Base-by-base conservation (phyloP, 1,139 yeast species). In the Lodderomyces parapsilosis region DNA sequence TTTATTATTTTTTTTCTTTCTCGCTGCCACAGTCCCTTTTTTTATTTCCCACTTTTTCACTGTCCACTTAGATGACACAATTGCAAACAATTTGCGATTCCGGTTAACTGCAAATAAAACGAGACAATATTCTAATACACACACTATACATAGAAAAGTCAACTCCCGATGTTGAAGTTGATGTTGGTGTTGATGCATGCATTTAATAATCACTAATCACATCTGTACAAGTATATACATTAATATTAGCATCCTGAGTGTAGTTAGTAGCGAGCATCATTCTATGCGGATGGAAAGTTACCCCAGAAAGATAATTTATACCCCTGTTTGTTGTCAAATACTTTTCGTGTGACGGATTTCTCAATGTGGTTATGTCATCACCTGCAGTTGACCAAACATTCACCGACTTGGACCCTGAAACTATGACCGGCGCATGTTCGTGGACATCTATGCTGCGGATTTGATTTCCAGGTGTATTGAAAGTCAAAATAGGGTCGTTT, bases 401-500 rank as follows among this genome's bases (percentile, higher is more conserved):
- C n/a, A 90, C 83, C 36, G 78, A 74, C 49, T 83, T 84, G 4
- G 94, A 83, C 0, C 96, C 98, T 1, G 96, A 84, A 9, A 90
- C 89, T 50, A 91, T 79, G 1, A 91, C 75, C 0, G 99, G 98
- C 0, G 99, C 99, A 64, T 93, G 99, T 56, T 93, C 99, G 63
- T 93, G 99, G 2, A 88, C 80, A 54, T 87, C 88, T 46, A 89
- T 73, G 25, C 88, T 77, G 13, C 95, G 76, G 75, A 90, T 78
- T 7, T 82, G 80, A 42, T 74, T 74, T 18, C 81, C 84, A 2
- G 85, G 79, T 18, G 65, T 65, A 24, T 69, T 71, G 63, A 81
- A 89, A 1, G 81, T 68, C 18, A 77, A 66, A 2, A 93, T 87
- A 0, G 97, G 93, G 10, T 81, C 81, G 45, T 80, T 76, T 35